Conservation (phyloP, 179 eudicot genomes). For the Silene coronaria region DNA sequence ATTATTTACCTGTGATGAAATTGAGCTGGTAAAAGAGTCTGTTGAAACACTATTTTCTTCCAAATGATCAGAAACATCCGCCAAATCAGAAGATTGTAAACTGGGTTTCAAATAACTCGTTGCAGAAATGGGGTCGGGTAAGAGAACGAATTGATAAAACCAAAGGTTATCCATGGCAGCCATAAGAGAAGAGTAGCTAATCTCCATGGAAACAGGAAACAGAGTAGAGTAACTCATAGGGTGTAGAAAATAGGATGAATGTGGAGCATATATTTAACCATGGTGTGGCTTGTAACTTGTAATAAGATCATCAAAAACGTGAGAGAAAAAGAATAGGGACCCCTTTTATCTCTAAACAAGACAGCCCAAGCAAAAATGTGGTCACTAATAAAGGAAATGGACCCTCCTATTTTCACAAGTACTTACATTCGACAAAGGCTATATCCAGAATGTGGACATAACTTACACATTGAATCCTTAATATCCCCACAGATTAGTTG, state of each 20-base stretch:
- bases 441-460: background rate
- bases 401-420: background rate
- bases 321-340: background rate
- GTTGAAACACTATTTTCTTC: constrained; percentile 12
- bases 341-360: background rate
- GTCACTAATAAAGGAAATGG: background rate
- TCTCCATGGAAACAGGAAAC: constrained; percentile 28
- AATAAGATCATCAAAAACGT: background rate
- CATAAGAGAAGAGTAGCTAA: constrained; percentile 23
- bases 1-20: constrained; percentile 17
- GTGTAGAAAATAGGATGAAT: background rate
- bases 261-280: constrained; percentile 1
- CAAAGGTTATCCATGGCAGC: constrained; percentile 53
- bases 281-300: background rate
- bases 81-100: constrained; percentile 1
- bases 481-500: background rate
- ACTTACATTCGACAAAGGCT: background rate
- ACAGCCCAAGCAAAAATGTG: constrained; percentile 2
- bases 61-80: constrained; percentile 10
- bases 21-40: background rate
- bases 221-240: background rate
- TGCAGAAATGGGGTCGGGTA: constrained; percentile 18
- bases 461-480: background rate
- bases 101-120: constrained; percentile 8
- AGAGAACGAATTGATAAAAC: constrained; percentile 45